These are phyloP conservation scores for Cladosporium sp. DNA, from an alignment of 2,329 filamentous ascomycete genomes.

Conservation along the genomic window DNA sequence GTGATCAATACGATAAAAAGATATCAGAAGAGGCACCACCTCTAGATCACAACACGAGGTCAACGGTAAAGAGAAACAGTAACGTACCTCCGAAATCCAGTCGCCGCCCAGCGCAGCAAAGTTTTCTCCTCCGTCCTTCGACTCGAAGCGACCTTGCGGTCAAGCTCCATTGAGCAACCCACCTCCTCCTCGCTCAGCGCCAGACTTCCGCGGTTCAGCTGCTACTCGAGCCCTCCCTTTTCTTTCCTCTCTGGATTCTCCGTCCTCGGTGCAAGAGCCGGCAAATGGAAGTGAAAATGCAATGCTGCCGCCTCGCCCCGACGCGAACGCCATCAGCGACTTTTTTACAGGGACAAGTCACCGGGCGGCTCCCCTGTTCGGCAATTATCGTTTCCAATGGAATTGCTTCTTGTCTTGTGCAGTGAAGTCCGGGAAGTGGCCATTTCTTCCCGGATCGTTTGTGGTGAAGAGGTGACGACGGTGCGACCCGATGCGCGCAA, in stretches of 20 bases:
- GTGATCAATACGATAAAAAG: background rate
- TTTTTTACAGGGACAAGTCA: too few relatives aligned
- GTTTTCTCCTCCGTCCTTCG: background rate
- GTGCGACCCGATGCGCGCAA: background rate
- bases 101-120: background rate
- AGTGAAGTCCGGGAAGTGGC: background rate
- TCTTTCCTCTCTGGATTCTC: too few relatives aligned
- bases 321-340: too few relatives aligned
- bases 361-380: background rate
- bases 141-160: background rate
- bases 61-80: background rate
- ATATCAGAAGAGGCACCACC: background rate
- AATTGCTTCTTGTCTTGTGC: background rate
- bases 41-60: background rate
- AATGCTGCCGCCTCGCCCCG: too few relatives aligned
- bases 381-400: too few relatives aligned
- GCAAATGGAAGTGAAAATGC: too few relatives aligned
- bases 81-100: background rate
- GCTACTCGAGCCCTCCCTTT: background rate
- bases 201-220: background rate
- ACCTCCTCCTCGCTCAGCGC: background rate
- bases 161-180: background rate
- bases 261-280: too few relatives aligned
- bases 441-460: background rate
- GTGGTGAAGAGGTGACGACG: background rate